A percentile compares a stretch with the other conserved stretches of the same genome.
phyloP scores from a whole-genome alignment of 495 filamentous ascomycete species.

The Penicillium silybi region DNA sequence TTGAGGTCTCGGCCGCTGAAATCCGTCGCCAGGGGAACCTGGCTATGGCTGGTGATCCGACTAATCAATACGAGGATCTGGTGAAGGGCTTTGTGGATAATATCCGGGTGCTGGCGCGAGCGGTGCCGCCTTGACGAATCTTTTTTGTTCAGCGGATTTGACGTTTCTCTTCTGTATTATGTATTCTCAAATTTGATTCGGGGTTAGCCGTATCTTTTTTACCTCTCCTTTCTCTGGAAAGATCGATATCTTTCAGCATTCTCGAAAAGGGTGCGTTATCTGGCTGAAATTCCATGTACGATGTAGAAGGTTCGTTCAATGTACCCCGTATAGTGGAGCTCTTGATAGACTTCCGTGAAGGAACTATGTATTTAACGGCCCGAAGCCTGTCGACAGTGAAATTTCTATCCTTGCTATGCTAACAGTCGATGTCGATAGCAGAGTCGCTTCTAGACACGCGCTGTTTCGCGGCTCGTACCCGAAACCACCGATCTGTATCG shows the following conservation, averaged over 20 bases:
- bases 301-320: no score
- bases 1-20: constrained; percentile 68
- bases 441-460: no score
- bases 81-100: constrained; percentile 85
- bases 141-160: constrained; percentile 1
- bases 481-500: no score
- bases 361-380: background rate
- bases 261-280: background rate
- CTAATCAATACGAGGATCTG: constrained; percentile 66
- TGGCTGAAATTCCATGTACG: no score
- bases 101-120: constrained; percentile 62
- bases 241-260: background rate
- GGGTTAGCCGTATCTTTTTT: background rate
- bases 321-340: no score
- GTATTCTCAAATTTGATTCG: constrained; percentile 7
- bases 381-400: no score
- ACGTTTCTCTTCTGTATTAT: constrained; percentile 18
- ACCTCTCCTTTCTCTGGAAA: background rate
- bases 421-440: no score
- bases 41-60: constrained; percentile 49
- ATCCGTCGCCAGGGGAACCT: constrained; percentile 66
- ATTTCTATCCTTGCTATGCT: no score
- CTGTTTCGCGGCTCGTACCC: no score
- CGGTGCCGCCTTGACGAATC: constrained; percentile 34
- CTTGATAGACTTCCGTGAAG: no score